Percentiles rank a stretch among this genome's conserved stretches.
Conservation (phyloP, 805 yeast genomes). For the Cyberlindnera bimundalis region DNA sequence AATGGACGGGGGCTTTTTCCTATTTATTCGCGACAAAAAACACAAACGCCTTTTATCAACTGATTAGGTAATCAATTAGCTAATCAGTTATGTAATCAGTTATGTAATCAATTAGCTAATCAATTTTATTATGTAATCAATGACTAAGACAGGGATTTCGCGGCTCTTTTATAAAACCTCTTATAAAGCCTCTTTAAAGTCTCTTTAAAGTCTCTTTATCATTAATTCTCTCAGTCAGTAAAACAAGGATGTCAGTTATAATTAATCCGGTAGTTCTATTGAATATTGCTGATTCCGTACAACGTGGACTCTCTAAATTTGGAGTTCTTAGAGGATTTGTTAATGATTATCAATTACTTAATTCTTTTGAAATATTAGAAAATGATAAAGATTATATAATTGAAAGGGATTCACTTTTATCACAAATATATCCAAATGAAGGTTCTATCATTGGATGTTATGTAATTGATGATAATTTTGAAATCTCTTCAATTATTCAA, state of each 20-base stretch:
- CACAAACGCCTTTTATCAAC: too few relatives aligned
- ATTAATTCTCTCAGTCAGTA: neutral
- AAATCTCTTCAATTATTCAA: neutral
- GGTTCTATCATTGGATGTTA: conserved; percentile 15
- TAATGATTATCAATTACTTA: neutral
- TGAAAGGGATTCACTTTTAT: conserved; percentile 13
- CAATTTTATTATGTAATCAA: too few relatives aligned
- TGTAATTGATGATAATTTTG: conserved; percentile 1
- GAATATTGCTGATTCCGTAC: conserved; percentile 16
- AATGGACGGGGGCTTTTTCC: too few relatives aligned
- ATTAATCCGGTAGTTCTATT: conserved; percentile 17
- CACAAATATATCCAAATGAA: conserved; percentile 18
- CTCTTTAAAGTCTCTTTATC: neutral
- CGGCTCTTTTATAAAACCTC: too few relatives aligned
- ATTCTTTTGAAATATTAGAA: conserved; percentile 13
- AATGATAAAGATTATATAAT: conserved; percentile 2
- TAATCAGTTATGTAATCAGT: too few relatives aligned
- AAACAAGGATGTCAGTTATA: neutral
- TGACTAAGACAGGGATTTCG: too few relatives aligned
- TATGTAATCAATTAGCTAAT: too few relatives aligned
- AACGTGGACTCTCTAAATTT: conserved; percentile 10
- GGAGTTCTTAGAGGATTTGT: conserved; percentile 14
- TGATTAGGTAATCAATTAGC: too few relatives aligned
- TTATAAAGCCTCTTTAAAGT: too few relatives aligned
- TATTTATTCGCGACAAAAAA: too few relatives aligned